A percentile compares a stretch with the other conserved stretches of the same genome.
phyloP scores from a whole-genome alignment of 768 basidiomycete species.

The Boletus patriciae region DNA sequence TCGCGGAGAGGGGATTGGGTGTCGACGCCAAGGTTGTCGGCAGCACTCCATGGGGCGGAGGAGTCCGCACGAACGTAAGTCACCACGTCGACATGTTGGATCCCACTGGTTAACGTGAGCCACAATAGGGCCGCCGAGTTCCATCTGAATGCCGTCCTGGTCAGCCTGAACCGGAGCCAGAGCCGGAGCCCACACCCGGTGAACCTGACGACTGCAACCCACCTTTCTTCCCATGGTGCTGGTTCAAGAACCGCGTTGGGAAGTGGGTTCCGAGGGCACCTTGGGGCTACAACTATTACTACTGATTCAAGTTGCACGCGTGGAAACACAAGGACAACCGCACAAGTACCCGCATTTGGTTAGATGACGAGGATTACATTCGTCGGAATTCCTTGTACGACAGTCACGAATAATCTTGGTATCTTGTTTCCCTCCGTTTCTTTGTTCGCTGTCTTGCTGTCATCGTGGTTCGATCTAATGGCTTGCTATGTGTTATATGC shows the following conservation, averaged over 20 bases:
- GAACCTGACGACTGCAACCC: constrained; percentile 34
- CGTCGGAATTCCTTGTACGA: constrained; percentile 1
- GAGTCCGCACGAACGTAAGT: constrained; percentile 66
- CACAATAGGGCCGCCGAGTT: constrained; percentile 40
- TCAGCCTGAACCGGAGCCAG: constrained; percentile 9
- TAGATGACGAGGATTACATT: constrained; percentile 14
- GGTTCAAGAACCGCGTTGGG: constrained; percentile 15
- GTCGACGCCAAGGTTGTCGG: constrained; percentile 71
- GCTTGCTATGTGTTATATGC: constrained; percentile 7
- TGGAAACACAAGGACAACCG: constrained; percentile 12
- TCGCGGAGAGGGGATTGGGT: constrained; percentile 81
- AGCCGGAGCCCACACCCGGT: constrained; percentile 35
- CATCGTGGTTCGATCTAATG: constrained; percentile 4
- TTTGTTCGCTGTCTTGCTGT: constrained; percentile 13
- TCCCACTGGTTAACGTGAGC: not conserved
- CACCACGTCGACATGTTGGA: not conserved
- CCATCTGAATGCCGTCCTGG: constrained; percentile 41
- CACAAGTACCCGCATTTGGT: constrained; percentile 9
- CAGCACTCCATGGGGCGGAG: constrained; percentile 91
- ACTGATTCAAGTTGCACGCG: constrained; percentile 6
- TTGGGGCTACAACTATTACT: constrained; percentile 26
- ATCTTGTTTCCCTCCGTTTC: not conserved
- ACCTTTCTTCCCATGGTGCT: constrained; percentile 24
- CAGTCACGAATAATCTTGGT: constrained; percentile 1
- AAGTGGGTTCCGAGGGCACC: constrained; percentile 25